Percentiles rank a stretch among this genome's conserved stretches.
These are phyloP conservation scores for Neurospora cerealis DNA, from an alignment of 495 filamentous ascomycete genomes.

Conservation along the genomic window DNA sequence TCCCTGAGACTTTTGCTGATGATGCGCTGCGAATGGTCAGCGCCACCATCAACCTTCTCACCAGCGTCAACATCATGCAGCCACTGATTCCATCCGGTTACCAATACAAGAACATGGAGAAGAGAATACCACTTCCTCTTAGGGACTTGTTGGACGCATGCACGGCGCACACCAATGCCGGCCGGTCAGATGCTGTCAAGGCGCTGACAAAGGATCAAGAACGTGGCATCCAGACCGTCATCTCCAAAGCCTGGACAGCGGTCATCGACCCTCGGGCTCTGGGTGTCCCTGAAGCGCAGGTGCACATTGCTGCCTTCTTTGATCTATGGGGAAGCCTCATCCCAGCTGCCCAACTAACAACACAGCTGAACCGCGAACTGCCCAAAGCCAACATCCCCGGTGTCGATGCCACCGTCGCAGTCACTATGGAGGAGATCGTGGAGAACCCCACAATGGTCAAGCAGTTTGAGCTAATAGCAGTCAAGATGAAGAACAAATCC, in stretches of 20 bases:
- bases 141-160: slow-evolving; percentile 4
- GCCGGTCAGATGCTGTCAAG: slow-evolving; percentile 9
- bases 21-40: slow-evolving; percentile 33
- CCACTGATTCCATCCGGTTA: slow-evolving; percentile 27
- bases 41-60: slow-evolving; percentile 30
- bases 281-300: slow-evolving; percentile 29
- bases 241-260: slow-evolving; percentile 29
- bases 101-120: slow-evolving; percentile 23
- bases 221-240: slow-evolving; percentile 23
- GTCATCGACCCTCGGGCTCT: slow-evolving; percentile 30
- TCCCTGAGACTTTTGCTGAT: slow-evolving; percentile 28
- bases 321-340: slow-evolving; percentile 40
- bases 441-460: slow-evolving; percentile 37
- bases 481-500: slow-evolving; percentile 23
- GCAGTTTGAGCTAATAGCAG: slow-evolving; percentile 37
- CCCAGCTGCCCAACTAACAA: slow-evolving; percentile 34
- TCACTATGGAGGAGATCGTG: slow-evolving; percentile 39
- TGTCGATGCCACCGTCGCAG: slow-evolving; percentile 7
- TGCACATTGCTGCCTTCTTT: slow-evolving; percentile 37
- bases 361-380: slow-evolving; percentile 31
- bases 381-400: slow-evolving; percentile 12
- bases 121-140: slow-evolving; percentile 27
- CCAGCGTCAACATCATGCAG: slow-evolving; percentile 30
- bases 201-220: slow-evolving; percentile 18
- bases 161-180: slow-evolving; percentile 10